phyloP scores from a whole-genome alignment of 2,329 filamentous ascomycete genomes.

The Hawksworthiomyces lignivorus region DNA sequence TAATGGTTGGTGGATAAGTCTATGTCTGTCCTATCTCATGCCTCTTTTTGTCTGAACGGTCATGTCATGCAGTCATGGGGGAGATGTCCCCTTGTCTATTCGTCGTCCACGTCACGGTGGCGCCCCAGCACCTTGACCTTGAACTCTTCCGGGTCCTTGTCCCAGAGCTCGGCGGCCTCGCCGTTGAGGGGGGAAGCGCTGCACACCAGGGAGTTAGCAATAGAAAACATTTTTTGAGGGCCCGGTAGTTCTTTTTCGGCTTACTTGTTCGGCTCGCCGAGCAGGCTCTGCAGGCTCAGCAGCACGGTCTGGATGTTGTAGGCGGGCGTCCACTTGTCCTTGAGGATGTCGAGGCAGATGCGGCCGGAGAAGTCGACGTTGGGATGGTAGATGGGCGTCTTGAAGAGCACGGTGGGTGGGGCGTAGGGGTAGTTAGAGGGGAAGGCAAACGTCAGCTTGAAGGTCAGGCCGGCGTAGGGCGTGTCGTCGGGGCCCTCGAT shows the following conservation, averaged over 20 bases:
- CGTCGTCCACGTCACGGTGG: constrained; percentile 58
- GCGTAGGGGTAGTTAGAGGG: constrained; percentile 89
- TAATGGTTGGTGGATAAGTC: too few relatives aligned
- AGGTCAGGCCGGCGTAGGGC: constrained; percentile 76
- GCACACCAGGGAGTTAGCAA: not conserved
- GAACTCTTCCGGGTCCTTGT: constrained; percentile 79
- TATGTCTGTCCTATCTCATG: too few relatives aligned
- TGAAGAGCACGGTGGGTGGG: constrained; percentile 87
- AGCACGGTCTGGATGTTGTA: constrained; percentile 95
- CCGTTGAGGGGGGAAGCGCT: constrained; percentile 93
- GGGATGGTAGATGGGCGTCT: constrained; percentile 97
- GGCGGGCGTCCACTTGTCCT: constrained; percentile 98
- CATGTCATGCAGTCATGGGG: too few relatives aligned
- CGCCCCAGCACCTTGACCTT: constrained; percentile 63
- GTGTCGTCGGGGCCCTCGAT: constrained; percentile 88
- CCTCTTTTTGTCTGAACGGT: too few relatives aligned
- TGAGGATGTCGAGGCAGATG: constrained; percentile 96
- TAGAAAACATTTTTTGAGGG: not conserved
- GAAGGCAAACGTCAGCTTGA: constrained; percentile 91
- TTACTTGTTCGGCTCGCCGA: constrained; percentile 98
- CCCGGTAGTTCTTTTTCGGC: constrained; percentile 33
- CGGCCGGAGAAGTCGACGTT: constrained; percentile 96
- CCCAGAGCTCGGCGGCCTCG: constrained; percentile 93
- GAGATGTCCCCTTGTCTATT: too few relatives aligned
- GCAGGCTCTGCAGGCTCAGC: constrained; percentile 84